Conservation (phyloP, 208 protist genomes). For the Crithidia fasciculata region DNA sequence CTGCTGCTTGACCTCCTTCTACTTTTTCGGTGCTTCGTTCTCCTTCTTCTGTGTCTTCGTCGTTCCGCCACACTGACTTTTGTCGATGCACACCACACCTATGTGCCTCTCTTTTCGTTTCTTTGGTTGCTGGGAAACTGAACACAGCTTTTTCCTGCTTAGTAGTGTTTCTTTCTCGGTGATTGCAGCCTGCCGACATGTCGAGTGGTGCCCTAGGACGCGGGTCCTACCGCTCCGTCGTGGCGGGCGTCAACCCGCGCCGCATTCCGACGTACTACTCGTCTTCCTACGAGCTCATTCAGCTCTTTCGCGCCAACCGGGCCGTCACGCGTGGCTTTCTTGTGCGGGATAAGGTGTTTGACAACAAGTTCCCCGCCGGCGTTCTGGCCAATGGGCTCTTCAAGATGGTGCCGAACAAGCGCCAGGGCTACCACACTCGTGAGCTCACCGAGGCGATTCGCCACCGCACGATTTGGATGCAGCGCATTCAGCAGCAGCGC, state of each 20-base stretch:
- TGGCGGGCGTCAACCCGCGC: slow-evolving; percentile 60
- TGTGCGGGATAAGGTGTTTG: slow-evolving; percentile 88
- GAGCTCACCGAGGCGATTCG: slow-evolving; percentile 86
- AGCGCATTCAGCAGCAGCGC: slow-evolving; percentile 83
- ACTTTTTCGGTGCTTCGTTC: too few species aligned
- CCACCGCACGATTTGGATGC: slow-evolving; percentile 79
- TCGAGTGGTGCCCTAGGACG: slow-evolving; percentile 82
- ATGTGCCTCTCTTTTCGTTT: too few species aligned
- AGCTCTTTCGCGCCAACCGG: slow-evolving; percentile 74
- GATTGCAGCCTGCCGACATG: slow-evolving; percentile 39
- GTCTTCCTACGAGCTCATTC: slow-evolving; percentile 77
- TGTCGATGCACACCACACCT: too few species aligned
- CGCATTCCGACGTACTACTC: slow-evolving; percentile 77
- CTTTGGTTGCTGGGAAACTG: too few species aligned
- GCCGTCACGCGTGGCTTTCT: slow-evolving; percentile 79
- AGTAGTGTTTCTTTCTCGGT: not conserved
- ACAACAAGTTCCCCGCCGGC: slow-evolving; percentile 88
- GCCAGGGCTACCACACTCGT: slow-evolving; percentile 75
- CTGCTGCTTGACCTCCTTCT: too few species aligned
- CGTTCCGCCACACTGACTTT: too few species aligned
- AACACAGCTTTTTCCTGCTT: not conserved
- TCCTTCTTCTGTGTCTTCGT: too few species aligned
- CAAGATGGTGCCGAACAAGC: slow-evolving; percentile 84
- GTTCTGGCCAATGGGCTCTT: slow-evolving; percentile 87
- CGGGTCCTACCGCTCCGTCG: slow-evolving; percentile 83